These are phyloP conservation scores for Ceratobasidium sp. DNA, from an alignment of 1,284 basidiomycete genomes.

Conservation along the genomic window DNA sequence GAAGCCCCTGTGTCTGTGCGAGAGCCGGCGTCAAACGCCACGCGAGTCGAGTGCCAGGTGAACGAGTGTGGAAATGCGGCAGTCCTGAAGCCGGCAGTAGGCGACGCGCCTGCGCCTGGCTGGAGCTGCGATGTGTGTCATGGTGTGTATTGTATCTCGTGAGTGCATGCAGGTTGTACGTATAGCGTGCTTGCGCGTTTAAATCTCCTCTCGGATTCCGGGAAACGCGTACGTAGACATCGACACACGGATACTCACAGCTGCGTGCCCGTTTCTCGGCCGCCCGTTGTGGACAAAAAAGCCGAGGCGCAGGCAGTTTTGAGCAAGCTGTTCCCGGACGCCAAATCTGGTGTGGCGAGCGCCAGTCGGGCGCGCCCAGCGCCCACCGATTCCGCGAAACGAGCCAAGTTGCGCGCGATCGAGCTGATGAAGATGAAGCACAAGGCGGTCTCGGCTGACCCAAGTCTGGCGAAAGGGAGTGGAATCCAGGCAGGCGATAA, in stretches of 20 bases:
- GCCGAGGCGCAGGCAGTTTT: slow-evolving; percentile 65
- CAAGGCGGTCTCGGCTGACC: slow-evolving; percentile 69
- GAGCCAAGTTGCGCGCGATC: slow-evolving; percentile 65
- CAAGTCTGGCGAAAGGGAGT: slow-evolving; percentile 59
- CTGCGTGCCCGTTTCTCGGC: slow-evolving; percentile 53
- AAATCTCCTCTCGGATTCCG: not conserved
- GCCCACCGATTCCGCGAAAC: slow-evolving; percentile 64
- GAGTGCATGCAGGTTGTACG: slow-evolving; percentile 44
- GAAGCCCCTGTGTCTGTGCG: slow-evolving; percentile 46
- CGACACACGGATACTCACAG: slow-evolving; percentile 67
- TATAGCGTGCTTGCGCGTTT: not conserved
- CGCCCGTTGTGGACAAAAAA: slow-evolving; percentile 56
- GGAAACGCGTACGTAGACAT: slow-evolving; percentile 59
- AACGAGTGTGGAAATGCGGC: slow-evolving; percentile 62
- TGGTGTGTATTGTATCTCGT: slow-evolving; percentile 71
- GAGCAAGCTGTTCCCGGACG: slow-evolving; percentile 63
- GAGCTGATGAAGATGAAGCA: slow-evolving; percentile 79
- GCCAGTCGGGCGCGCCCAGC: slow-evolving; percentile 48
- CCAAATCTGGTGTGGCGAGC: slow-evolving; percentile 44
- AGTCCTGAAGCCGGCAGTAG: slow-evolving; percentile 65
- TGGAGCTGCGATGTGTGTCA: slow-evolving; percentile 56
- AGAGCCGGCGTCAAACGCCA: slow-evolving; percentile 6
- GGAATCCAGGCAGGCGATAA: slow-evolving; percentile 63
- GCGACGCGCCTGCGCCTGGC: slow-evolving; percentile 29
- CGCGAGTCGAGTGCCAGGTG: slow-evolving; percentile 51